A percentile compares a stretch with the other conserved stretches of the same genome.
These are phyloP conservation scores for Eutrema japonicum DNA, from an alignment of 345 rosid species.

Conservation along the genomic window DNA sequence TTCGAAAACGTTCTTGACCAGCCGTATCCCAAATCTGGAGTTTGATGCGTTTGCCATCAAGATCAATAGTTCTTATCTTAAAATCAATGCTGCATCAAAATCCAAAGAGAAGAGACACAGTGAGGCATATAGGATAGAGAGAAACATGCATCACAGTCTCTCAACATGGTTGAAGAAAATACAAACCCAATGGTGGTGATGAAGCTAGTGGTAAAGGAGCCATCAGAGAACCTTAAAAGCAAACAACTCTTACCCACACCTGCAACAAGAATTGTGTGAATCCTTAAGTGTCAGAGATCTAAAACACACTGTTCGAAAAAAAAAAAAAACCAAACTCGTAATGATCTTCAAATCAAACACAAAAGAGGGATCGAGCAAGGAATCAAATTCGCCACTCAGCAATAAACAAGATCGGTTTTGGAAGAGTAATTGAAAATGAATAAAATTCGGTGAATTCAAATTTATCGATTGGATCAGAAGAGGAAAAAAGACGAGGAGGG, in stretches of 20 bases:
- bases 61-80: slow-evolving; percentile 83
- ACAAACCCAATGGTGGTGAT: slow-evolving; percentile 94
- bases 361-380: slow-evolving; percentile 2
- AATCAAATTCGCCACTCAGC: background rate
- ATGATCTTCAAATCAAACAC: background rate
- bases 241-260: slow-evolving; percentile 98
- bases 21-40: slow-evolving; percentile 86
- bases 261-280: slow-evolving; percentile 32
- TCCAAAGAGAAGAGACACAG: background rate
- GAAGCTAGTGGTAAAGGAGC: slow-evolving; percentile 96
- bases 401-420: slow-evolving; percentile 12
- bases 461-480: slow-evolving; percentile 18
- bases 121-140: background rate
- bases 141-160: slow-evolving; percentile 9
- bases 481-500: background rate
- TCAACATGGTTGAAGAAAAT: slow-evolving; percentile 9
- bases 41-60: slow-evolving; percentile 76
- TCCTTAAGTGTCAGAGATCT: slow-evolving; percentile 15
- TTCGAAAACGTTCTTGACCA: slow-evolving; percentile 88
- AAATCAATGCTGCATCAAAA: slow-evolving; percentile 63
- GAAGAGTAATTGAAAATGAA: background rate
- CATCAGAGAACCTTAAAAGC: slow-evolving; percentile 90
- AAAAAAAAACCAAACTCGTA: background rate
- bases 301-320: background rate
- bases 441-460: background rate